A percentile compares a stretch with the other conserved stretches of the same genome.
These are phyloP conservation scores for Zygnema cylindricum DNA, from an alignment of 139 green algal genomes.

Conservation along the genomic window DNA sequence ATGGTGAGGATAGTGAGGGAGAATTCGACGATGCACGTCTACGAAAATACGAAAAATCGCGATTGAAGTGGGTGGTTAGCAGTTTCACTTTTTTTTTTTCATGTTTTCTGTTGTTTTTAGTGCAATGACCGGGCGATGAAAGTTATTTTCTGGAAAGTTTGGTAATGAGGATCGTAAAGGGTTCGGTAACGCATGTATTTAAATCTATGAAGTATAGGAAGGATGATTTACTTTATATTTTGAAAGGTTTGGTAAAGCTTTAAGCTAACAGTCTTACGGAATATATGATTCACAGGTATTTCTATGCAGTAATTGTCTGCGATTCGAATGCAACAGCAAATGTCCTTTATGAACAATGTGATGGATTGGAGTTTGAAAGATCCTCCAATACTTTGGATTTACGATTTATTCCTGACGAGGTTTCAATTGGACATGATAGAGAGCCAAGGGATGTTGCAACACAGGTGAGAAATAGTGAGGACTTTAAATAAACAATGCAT, in stretches of 20 bases:
- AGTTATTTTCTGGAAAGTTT: no score
- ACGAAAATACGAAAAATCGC: conserved; percentile 82
- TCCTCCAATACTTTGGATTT: conserved; percentile 86
- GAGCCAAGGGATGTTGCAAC: conserved; percentile 51
- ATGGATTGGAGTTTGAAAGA: conserved; percentile 88
- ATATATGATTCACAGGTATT: conserved; percentile 58
- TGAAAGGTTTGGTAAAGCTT: neutral
- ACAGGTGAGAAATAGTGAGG: conserved; percentile 41
- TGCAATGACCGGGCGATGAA: no score
- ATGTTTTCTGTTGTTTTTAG: no score
- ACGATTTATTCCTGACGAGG: conserved; percentile 86
- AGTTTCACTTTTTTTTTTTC: no score
- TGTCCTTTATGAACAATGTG: conserved; percentile 85
- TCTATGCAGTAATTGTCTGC: conserved; percentile 85
- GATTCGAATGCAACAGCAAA: conserved; percentile 73
- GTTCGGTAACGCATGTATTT: neutral
- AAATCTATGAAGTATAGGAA: neutral
- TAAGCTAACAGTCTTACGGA: neutral
- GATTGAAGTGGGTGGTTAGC: conserved; percentile 77
- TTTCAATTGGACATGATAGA: conserved; percentile 71
- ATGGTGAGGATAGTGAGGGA: conserved; percentile 20
- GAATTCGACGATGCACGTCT: conserved; percentile 65
- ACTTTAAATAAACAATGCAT: no score
- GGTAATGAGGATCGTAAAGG: neutral
- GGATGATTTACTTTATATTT: neutral